Percentiles rank a stretch among this genome's conserved stretches.
Conservation (phyloP, 805 yeast genomes). For the Ogataea ganodermae region DNA sequence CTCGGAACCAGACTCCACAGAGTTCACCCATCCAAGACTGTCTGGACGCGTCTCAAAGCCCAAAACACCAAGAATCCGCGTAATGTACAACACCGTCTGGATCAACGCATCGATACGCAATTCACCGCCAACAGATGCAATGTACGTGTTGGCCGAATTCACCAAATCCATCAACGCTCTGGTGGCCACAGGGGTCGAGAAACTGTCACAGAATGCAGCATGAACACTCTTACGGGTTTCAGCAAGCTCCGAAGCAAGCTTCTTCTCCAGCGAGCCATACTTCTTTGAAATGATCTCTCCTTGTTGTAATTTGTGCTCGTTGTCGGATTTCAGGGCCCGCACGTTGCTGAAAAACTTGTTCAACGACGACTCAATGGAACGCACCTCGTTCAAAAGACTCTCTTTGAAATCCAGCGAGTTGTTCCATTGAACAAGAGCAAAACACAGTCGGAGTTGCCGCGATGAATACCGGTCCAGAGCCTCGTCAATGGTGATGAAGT, state of each 20-base stretch:
- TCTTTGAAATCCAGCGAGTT: slow-evolving; percentile 90
- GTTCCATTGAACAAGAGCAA: slow-evolving; percentile 92
- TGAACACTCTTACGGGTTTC: slow-evolving; percentile 65
- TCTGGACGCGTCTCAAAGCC: slow-evolving; percentile 78
- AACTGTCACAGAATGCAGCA: slow-evolving; percentile 83
- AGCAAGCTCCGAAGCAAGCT: slow-evolving; percentile 41
- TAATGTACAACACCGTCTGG: slow-evolving; percentile 67
- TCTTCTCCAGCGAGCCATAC: slow-evolving; percentile 54
- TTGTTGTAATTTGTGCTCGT: slow-evolving; percentile 48
- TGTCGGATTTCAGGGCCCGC: slow-evolving; percentile 77
- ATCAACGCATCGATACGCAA: slow-evolving; percentile 65
- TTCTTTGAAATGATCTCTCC: slow-evolving; percentile 65
- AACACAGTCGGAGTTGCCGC: slow-evolving; percentile 86
- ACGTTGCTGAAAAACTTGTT: slow-evolving; percentile 84
- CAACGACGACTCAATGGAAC: slow-evolving; percentile 69
- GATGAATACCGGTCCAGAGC: slow-evolving; percentile 72
- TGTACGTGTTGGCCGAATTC: slow-evolving; percentile 70
- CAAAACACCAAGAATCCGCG: slow-evolving; percentile 65
- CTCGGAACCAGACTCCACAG: slow-evolving; percentile 20
- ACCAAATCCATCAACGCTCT: slow-evolving; percentile 68
- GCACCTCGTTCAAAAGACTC: slow-evolving; percentile 72
- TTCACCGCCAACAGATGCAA: slow-evolving; percentile 52
- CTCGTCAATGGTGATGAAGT: slow-evolving; percentile 91
- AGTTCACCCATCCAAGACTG: slow-evolving; percentile 74
- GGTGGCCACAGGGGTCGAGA: slow-evolving; percentile 76